Percentiles rank a stretch among this genome's conserved stretches.
phyloP scores from a whole-genome alignment of 2,329 filamentous ascomycete genomes.

The Lomentospora prolificans region DNA sequence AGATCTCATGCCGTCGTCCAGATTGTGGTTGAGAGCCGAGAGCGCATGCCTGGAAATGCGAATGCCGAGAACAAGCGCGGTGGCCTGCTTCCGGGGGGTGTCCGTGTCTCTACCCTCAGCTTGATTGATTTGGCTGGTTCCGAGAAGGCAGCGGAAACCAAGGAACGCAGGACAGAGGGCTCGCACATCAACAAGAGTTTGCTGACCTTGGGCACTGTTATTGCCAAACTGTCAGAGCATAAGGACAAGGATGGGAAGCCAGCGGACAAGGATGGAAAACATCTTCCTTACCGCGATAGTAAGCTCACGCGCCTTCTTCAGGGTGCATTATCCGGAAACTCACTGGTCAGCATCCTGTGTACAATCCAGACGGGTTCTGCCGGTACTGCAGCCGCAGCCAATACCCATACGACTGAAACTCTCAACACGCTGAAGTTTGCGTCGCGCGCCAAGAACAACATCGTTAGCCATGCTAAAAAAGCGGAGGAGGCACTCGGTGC shows the following conservation, averaged over 20 bases:
- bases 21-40: conserved; percentile 94
- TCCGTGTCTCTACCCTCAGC: conserved; percentile 88
- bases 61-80: conserved; percentile 54
- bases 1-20: conserved; percentile 97
- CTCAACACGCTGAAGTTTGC: conserved; percentile 96
- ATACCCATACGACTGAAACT: conserved; percentile 75
- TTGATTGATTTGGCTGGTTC: conserved; percentile 95
- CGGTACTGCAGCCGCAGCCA: conserved; percentile 59
- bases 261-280: conserved; percentile 75
- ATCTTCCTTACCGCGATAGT: conserved; percentile 93
- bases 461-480: conserved; percentile 91
- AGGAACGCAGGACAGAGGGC: conserved; percentile 87
- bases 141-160: conserved; percentile 89
- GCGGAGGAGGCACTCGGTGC: conserved; percentile 79
- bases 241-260: conserved; percentile 71
- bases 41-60: conserved; percentile 56
- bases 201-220: conserved; percentile 89
- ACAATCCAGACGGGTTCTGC: conserved; percentile 84
- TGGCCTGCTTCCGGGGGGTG: conserved; percentile 69
- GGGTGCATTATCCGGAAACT: conserved; percentile 84
- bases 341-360: conserved; percentile 92
- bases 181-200: conserved; percentile 98
- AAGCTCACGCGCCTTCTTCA: conserved; percentile 91
- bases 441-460: conserved; percentile 92
- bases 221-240: conserved; percentile 79